Percentiles rank a stretch among this genome's conserved stretches.
phyloP scores from a whole-genome alignment of 768 basidiomycete species.

The Lactarius akahatsu region DNA sequence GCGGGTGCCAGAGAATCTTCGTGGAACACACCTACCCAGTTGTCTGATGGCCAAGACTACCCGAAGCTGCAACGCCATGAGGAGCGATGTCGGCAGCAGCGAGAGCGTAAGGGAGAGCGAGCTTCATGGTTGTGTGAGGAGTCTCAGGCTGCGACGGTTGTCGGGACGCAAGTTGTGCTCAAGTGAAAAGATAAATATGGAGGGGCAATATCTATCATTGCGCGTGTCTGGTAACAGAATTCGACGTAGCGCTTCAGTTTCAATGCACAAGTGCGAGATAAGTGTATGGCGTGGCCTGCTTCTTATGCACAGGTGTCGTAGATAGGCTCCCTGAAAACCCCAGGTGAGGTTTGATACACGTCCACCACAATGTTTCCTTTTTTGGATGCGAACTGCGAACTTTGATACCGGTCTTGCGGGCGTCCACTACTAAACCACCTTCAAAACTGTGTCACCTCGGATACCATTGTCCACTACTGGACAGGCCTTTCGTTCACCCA shows the following conservation, averaged over 20 bases:
- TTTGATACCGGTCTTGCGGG: too few species aligned
- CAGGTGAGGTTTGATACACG: too few species aligned
- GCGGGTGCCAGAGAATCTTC: background rate
- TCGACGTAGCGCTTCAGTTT: background rate
- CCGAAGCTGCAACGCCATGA: constrained; percentile 30
- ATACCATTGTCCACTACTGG: too few species aligned
- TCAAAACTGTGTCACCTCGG: too few species aligned
- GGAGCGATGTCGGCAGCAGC: constrained; percentile 12
- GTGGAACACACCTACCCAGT: constrained; percentile 28
- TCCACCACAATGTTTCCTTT: too few species aligned
- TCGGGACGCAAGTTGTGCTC: background rate
- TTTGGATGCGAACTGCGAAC: too few species aligned
- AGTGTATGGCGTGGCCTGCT: background rate
- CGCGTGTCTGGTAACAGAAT: background rate
- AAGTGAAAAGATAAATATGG: background rate
- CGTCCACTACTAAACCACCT: too few species aligned
- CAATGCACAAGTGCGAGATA: background rate
- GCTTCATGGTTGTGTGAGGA: constrained; percentile 14
- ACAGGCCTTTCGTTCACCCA: too few species aligned
- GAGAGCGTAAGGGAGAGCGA: constrained; percentile 5
- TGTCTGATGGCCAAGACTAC: constrained; percentile 32
- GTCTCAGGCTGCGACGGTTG: background rate
- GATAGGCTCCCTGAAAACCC: too few species aligned
- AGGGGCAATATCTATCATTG: background rate
- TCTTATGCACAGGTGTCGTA: background rate